Percentiles rank a stretch among this genome's conserved stretches.
Conservation (phyloP, 1,284 basidiomycete genomes). For the Acaromyces ingoldii region DNA sequence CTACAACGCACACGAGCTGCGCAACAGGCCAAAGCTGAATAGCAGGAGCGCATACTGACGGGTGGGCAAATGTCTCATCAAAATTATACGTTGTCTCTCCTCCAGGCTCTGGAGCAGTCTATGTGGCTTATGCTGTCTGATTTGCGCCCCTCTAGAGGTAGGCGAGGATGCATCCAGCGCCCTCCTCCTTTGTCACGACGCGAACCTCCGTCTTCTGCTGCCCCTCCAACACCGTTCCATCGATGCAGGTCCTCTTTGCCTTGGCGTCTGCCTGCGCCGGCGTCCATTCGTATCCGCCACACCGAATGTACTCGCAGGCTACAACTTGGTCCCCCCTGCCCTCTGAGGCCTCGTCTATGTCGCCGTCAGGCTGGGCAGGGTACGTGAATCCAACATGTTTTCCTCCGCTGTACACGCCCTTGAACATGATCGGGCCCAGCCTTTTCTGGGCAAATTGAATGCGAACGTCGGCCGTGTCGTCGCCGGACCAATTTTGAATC, state of each 20-base stretch:
- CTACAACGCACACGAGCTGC: too few relatives aligned
- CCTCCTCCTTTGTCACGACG: slow-evolving; percentile 5
- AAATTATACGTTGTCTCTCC: too few relatives aligned
- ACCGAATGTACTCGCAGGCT: slow-evolving; percentile 77
- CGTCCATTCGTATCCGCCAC: slow-evolving; percentile 73
- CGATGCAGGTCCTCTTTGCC: slow-evolving; percentile 5
- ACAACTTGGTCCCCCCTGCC: slow-evolving; percentile 59
- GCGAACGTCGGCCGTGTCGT: too few relatives aligned
- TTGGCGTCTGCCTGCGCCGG: background rate
- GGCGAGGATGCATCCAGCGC: too few relatives aligned
- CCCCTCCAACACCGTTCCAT: slow-evolving; percentile 3
- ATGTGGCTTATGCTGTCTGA: too few relatives aligned
- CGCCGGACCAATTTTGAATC: too few relatives aligned
- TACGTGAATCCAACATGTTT: slow-evolving; percentile 31
- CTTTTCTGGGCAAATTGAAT: slow-evolving; percentile 16
- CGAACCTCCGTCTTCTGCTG: background rate
- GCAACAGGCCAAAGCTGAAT: too few relatives aligned
- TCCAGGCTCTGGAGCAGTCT: too few relatives aligned
- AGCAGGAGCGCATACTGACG: too few relatives aligned
- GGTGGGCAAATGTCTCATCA: too few relatives aligned
- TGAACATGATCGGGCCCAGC: slow-evolving; percentile 19
- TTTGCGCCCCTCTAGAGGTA: too few relatives aligned
- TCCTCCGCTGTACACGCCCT: slow-evolving; percentile 40
- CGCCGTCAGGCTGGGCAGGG: background rate
- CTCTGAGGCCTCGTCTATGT: slow-evolving; percentile 39